Percentiles rank a stretch among this genome's conserved stretches.
phyloP scores from a whole-genome alignment of 768 basidiomycete genomes.

The Phanerochaete sordida region DNA sequence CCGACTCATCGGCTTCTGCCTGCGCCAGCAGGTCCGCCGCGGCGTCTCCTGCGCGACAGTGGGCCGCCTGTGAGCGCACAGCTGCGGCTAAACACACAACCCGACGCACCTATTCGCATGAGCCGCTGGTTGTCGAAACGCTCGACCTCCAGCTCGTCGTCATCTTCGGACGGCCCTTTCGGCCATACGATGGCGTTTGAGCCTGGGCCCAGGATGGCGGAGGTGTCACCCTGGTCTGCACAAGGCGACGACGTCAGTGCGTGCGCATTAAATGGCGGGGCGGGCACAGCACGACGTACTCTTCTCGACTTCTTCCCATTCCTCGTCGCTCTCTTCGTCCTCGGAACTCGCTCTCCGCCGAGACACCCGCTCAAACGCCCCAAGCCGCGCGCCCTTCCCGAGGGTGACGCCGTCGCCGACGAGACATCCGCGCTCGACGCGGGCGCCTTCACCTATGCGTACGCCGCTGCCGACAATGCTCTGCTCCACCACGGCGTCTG shows the following conservation, averaged over 20 bases:
- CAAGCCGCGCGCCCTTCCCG: constrained; percentile 65
- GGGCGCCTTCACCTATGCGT: constrained; percentile 61
- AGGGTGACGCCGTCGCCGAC: constrained; percentile 79
- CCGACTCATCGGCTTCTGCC: constrained; percentile 48
- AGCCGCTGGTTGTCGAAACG: constrained; percentile 62
- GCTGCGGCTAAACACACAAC: not conserved
- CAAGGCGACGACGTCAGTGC: not conserved
- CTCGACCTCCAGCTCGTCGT: constrained; percentile 64
- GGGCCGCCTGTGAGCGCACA: not conserved
- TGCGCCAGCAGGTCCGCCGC: constrained; percentile 59
- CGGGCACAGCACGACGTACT: constrained; percentile 37
- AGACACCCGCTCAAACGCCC: constrained; percentile 74
- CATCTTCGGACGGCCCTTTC: constrained; percentile 48
- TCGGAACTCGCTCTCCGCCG: constrained; percentile 36
- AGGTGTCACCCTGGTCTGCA: constrained; percentile 43
- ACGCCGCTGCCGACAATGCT: constrained; percentile 83
- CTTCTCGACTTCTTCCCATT: constrained; percentile 61
- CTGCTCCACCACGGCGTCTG: constrained; percentile 65
- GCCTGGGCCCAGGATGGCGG: constrained; percentile 55
- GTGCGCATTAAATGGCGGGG: not conserved
- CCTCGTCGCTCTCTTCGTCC: constrained; percentile 33
- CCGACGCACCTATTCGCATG: constrained; percentile 66
- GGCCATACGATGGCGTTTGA: constrained; percentile 87
- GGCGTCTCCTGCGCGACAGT: constrained; percentile 46
- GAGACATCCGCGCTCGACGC: constrained; percentile 72